Evolutionary conservation across 2,329 filamentous ascomycete genomes (phyloP).

Genomic region (Diaporthe sp.): DNA sequence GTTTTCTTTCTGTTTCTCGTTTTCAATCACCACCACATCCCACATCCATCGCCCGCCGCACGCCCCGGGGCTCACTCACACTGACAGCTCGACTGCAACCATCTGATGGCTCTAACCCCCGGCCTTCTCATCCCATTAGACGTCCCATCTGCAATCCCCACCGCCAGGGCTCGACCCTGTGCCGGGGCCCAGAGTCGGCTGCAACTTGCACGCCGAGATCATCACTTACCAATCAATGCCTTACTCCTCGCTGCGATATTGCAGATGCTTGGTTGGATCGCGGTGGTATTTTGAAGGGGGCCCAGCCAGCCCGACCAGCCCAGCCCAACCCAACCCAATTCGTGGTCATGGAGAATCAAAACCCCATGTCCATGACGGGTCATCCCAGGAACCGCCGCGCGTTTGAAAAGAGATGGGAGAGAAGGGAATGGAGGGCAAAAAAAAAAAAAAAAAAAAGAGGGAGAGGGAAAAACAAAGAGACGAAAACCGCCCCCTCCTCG

Average conservation of each 20-base stretch:
- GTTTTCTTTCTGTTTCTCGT: too few relatives aligned
- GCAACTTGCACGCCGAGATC: neutral
- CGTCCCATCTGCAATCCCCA: neutral
- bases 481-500: neutral
- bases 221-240: neutral
- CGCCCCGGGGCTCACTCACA: neutral
- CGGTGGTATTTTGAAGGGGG: neutral
- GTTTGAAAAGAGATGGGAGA: neutral
- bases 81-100: constrained; percentile 14
- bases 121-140: neutral
- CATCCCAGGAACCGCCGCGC: constrained; percentile 6
- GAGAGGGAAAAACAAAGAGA: neutral
- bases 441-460: neutral
- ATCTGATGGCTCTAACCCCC: neutral
- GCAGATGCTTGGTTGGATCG: neutral
- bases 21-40: neutral
- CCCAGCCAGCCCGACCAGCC: neutral
- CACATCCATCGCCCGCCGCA: neutral
- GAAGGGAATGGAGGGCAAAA: neutral
- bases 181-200: neutral
- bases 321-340: neutral
- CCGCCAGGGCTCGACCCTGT: constrained; percentile 10
- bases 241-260: neutral
- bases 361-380: neutral
- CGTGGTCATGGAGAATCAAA: neutral